Conservation (phyloP, 2,329 filamentous ascomycete genomes). For the Trichoderma sp. region DNA sequence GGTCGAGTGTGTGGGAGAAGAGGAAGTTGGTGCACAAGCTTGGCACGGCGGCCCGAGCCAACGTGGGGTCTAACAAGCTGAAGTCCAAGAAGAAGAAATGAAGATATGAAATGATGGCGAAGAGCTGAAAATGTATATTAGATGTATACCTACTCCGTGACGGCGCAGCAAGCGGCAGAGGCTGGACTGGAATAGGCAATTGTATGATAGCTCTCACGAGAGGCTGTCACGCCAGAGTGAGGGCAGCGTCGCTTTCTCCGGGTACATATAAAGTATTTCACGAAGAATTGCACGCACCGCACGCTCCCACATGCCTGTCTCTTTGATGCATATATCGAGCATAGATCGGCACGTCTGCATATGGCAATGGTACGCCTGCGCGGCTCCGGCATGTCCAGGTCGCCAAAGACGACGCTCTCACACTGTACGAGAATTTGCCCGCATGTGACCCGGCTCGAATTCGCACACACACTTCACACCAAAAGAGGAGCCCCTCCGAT, state of each 20-base stretch:
- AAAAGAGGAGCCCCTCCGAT: slow-evolving; percentile 4
- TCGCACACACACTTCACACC: background rate
- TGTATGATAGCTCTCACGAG: background rate
- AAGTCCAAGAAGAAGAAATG: slow-evolving; percentile 43
- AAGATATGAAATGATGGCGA: slow-evolving; percentile 13
- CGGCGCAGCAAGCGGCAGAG: background rate
- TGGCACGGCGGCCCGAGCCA: slow-evolving; percentile 76
- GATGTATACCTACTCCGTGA: slow-evolving; percentile 16
- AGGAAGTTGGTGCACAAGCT: slow-evolving; percentile 77
- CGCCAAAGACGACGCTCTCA: background rate
- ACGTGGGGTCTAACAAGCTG: slow-evolving; percentile 54
- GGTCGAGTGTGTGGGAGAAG: slow-evolving; percentile 81
- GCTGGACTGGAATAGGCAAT: background rate
- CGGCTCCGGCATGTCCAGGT: no score
- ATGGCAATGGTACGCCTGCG: background rate
- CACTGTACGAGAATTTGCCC: background rate
- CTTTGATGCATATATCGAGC: background rate
- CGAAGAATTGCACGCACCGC: no score
- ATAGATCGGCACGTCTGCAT: slow-evolving; percentile 8
- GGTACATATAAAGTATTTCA: no score
- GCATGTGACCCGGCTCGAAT: slow-evolving; percentile 13
- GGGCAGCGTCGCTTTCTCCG: no score
- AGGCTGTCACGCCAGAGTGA: background rate
- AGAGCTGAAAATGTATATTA: slow-evolving; percentile 25
- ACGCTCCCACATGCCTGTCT: no score